A percentile compares a stretch with the other conserved stretches of the same genome.
These are phyloP conservation scores for Prinsepia uniflora DNA, from an alignment of 306 rosid species.

Conservation along the genomic window DNA sequence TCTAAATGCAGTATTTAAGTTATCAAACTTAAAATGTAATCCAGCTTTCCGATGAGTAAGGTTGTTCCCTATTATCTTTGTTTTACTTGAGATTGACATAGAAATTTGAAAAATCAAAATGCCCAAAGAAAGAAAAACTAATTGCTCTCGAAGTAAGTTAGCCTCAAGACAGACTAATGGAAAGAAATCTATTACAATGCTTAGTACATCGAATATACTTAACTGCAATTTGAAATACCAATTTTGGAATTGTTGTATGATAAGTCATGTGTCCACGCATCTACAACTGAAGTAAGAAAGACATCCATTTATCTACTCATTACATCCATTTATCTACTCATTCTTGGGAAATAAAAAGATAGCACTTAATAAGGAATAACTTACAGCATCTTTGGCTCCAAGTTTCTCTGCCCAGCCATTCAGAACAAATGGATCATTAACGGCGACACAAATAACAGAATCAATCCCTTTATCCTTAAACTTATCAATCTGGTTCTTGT, in stretches of 20 bases:
- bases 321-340: not conserved
- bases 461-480: conserved; percentile 77
- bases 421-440: conserved; percentile 78
- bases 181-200: not conserved
- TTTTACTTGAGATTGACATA: not conserved
- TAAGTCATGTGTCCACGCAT: not conserved
- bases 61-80: not conserved
- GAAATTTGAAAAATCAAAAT: not conserved
- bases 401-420: conserved; percentile 88
- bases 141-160: not conserved
- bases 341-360: not conserved
- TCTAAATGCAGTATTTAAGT: not conserved
- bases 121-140: not conserved
- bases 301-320: no score
- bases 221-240: not conserved
- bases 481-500: conserved; percentile 66
- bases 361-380: conserved; percentile 21
- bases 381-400: conserved; percentile 73
- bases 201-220: not conserved
- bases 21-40: not conserved
- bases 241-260: not conserved
- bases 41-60: not conserved
- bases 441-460: conserved; percentile 78
- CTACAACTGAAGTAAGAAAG: not conserved
- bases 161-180: not conserved